Conservation (phyloP, 2,329 filamentous ascomycete genomes). For the Hypoxylon rubiginosum region DNA sequence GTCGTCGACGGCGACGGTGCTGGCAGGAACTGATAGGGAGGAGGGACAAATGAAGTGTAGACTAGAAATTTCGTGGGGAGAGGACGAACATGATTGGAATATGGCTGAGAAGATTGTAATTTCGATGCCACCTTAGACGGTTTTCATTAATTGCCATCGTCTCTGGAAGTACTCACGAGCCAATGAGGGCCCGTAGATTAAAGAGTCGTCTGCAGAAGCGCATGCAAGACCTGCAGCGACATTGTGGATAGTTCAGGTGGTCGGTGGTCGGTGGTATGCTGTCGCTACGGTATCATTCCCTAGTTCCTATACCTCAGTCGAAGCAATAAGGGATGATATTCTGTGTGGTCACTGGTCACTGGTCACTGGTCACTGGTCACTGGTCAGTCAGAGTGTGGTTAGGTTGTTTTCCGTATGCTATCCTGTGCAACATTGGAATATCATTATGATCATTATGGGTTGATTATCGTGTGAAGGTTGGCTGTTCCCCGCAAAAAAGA, state of each 20-base stretch:
- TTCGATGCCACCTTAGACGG: slow-evolving; percentile 49
- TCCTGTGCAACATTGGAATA: slow-evolving; percentile 28
- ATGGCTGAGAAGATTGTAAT: slow-evolving; percentile 43
- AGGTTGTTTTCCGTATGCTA: neutral
- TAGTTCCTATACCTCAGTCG: slow-evolving; percentile 2
- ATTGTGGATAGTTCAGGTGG: slow-evolving; percentile 32
- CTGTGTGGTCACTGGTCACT: slow-evolving; percentile 8
- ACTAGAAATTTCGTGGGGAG: slow-evolving; percentile 40
- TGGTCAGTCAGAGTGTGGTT: slow-evolving; percentile 5
- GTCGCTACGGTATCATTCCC: slow-evolving; percentile 21
- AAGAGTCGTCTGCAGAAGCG: slow-evolving; percentile 29
- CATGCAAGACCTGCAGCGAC: slow-evolving; percentile 42
- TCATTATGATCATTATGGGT: slow-evolving; percentile 43
- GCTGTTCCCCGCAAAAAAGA: slow-evolving; percentile 39
- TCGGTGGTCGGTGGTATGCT: slow-evolving; percentile 21
- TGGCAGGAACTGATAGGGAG: slow-evolving; percentile 30
- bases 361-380: slow-evolving; percentile 5
- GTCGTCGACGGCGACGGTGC: slow-evolving; percentile 25
- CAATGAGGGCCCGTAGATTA: slow-evolving; percentile 38
- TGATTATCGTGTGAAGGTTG: slow-evolving; percentile 40
- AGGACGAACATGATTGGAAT: slow-evolving; percentile 45
- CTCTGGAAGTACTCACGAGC: slow-evolving; percentile 39
- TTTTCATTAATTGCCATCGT: slow-evolving; percentile 49
- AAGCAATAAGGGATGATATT: slow-evolving; percentile 13
- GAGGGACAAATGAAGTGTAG: slow-evolving; percentile 26